Conservation (phyloP, 345 rosid species). For the Eucalyptus pumila region DNA sequence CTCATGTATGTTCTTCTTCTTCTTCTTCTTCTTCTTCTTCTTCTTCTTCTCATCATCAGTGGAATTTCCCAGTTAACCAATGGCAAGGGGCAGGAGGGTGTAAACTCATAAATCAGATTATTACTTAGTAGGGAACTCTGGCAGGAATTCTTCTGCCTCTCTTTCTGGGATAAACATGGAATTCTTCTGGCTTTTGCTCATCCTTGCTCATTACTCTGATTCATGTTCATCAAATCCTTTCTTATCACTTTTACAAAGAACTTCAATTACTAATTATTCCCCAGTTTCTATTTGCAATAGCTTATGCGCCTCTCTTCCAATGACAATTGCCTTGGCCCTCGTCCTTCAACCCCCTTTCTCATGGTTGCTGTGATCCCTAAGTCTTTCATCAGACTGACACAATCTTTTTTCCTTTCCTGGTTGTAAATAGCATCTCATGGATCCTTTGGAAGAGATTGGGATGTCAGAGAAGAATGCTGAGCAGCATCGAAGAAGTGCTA, state of each 20-base stretch:
- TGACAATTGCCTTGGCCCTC: background rate
- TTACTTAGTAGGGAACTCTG: background rate
- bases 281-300: background rate
- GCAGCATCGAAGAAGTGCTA: conserved; percentile 81
- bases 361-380: background rate
- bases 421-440: conserved; percentile 41
- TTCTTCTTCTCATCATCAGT: background rate
- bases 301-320: background rate
- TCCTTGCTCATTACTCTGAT: background rate
- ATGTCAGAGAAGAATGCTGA: conserved; percentile 63
- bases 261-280: background rate
- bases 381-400: background rate
- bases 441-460: conserved; percentile 88
- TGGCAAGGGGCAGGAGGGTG: background rate
- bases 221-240: background rate
- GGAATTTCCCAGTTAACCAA: background rate
- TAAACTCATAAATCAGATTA: background rate
- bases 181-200: background rate
- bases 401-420: background rate
- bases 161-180: background rate
- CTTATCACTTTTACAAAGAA: background rate
- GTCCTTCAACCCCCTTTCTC: background rate
- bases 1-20: conserved; percentile 53
- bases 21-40: background rate
- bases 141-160: background rate